These are phyloP conservation scores for Calocera viscosa DNA, from an alignment of 768 basidiomycete genomes.

Conservation along the genomic window DNA sequence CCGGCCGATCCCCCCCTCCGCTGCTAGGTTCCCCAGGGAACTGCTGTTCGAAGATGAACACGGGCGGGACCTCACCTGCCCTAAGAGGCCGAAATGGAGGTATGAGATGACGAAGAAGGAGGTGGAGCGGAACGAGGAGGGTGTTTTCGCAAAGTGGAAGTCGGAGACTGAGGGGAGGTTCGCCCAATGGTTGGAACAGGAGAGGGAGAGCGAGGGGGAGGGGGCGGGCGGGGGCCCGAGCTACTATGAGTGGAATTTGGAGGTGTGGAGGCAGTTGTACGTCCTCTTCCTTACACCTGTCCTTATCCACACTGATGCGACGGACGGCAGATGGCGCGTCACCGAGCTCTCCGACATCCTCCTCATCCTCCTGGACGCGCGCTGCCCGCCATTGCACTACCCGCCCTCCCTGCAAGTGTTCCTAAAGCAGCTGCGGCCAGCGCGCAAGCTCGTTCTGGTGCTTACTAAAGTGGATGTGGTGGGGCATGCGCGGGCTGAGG, in stretches of 20 bases:
- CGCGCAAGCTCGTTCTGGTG: conserved; percentile 51
- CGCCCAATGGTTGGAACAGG: conserved; percentile 31
- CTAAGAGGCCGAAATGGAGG: conserved; percentile 73
- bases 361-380: conserved; percentile 75
- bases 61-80: conserved; percentile 28
- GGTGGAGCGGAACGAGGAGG: conserved; percentile 84
- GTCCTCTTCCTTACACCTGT: conserved; percentile 25
- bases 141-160: conserved; percentile 68
- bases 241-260: conserved; percentile 79
- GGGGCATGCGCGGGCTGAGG: conserved; percentile 46
- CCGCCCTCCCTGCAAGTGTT: conserved; percentile 64
- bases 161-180: conserved; percentile 47
- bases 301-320: conserved; percentile 2
- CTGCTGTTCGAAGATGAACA: background rate
- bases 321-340: conserved; percentile 65
- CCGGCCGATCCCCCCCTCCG: background rate
- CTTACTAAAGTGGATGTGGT: conserved; percentile 83
- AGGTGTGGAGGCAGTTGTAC: conserved; percentile 89
- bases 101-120: conserved; percentile 78
- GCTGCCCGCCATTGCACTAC: conserved; percentile 77
- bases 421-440: conserved; percentile 31
- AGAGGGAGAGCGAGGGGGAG: conserved; percentile 11
- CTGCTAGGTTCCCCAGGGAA: background rate
- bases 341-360: conserved; percentile 83
- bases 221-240: conserved; percentile 41